Conservation (phyloP, 1,284 basidiomycete genomes). For the Naganishia cerealis region DNA sequence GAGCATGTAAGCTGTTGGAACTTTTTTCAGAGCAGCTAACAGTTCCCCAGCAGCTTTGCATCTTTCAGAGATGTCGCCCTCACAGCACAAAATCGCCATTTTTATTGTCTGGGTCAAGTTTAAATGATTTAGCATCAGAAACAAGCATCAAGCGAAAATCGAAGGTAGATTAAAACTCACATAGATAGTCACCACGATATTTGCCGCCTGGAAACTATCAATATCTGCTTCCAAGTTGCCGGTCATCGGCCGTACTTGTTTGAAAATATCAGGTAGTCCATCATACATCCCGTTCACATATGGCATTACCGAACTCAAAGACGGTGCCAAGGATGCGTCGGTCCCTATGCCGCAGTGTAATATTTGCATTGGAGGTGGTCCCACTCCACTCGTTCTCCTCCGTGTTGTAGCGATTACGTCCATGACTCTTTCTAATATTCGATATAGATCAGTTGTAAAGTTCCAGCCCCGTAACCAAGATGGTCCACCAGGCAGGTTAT, state of each 20-base stretch:
- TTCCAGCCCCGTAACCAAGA: constrained; percentile 50
- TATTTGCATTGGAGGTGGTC: constrained; percentile 12
- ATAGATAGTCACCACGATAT: constrained; percentile 35
- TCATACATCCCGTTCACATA: constrained; percentile 44
- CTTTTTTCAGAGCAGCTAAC: constrained; percentile 46
- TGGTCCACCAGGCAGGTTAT: constrained; percentile 1
- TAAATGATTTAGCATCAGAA: constrained; percentile 36
- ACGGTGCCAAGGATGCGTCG: constrained; percentile 36
- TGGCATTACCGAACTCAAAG: constrained; percentile 40
- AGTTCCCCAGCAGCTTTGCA: constrained; percentile 51
- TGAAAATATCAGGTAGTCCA: constrained; percentile 44
- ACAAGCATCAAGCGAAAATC: no score
- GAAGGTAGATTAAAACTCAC: constrained; percentile 2
- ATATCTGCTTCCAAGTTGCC: constrained; percentile 45
- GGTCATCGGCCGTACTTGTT: constrained; percentile 43
- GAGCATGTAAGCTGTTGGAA: constrained; percentile 50
- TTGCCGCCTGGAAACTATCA: constrained; percentile 48
- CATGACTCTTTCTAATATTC: constrained; percentile 50
- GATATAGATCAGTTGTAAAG: constrained; percentile 49
- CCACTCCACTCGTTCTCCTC: constrained; percentile 20
- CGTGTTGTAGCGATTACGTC: constrained; percentile 40
- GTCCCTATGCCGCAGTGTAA: constrained; percentile 9
- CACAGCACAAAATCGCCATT: constrained; percentile 48
- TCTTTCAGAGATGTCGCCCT: constrained; percentile 46
- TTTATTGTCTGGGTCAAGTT: constrained; percentile 51